Evolutionary conservation across 1,284 basidiomycete genomes (phyloP), one percentile per base, ranked within the genome.

Genomic region (Cutaneotrichosporon sp.): DNA sequence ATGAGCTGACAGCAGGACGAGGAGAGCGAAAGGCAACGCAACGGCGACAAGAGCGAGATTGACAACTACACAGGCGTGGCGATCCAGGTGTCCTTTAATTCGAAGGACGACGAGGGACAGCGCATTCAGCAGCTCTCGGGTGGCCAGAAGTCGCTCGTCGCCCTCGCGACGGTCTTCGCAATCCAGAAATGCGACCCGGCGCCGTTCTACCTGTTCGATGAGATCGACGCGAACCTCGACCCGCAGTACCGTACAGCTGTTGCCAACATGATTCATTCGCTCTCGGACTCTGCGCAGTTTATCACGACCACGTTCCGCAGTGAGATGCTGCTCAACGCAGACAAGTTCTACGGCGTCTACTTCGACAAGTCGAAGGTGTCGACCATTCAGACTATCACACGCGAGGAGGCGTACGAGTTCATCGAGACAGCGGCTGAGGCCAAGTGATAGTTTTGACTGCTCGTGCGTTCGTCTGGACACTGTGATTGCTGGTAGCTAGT

Each of bases 151-250:
- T 93, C 92, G 2, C 79, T 99, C 11, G 96, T 98, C 4, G 96
- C 96, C 0, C 83, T 99, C 25, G 91, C 96, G 1, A 87, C 90
- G 87, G 93, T 99, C 17, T 98, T 98, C 68, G 92, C 94, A 8
- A 98, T 98, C 64, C 96, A 99, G 73, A 97, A 96, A 75, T 97
- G 93, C 72, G 96, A 99, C 68, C 96, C 96, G 1, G 96, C 96
- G 0, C 96, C 96, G 1, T 99, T 99, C 79, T 98, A 98, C 75
- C 80, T 99, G n/a, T 98, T 98, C 69, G 96, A 99, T 71, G 96
- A 99, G 85, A 97, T 97, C 67, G 94, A 98, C 66, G 94, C 94
- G 46, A 97, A 97, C 66, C 80, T 99, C 48, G 96, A 99, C 66
- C 90, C 94, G 5, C 91, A 97, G 77, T 97, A 97, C 61, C 87